Percentiles rank a stretch among this genome's conserved stretches.
These are phyloP conservation scores for Penstemon newberryi DNA, from an alignment of 257 asterid genomes.

Conservation along the genomic window DNA sequence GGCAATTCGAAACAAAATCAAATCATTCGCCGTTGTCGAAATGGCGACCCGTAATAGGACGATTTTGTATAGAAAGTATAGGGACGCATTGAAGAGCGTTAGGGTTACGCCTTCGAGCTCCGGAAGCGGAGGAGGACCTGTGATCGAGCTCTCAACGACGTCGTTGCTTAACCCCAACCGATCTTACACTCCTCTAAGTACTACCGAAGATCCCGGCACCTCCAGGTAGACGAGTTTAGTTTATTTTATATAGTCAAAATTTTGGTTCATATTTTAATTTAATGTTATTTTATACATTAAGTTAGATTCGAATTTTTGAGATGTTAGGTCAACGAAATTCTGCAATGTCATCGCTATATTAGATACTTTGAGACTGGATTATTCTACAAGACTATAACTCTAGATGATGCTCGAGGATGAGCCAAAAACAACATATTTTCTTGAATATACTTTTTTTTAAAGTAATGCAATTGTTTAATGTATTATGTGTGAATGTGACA, in stretches of 20 bases:
- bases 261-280: too few relatives aligned
- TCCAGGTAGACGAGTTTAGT: slow-evolving; percentile 39
- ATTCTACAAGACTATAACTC: too few relatives aligned
- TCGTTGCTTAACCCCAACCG: slow-evolving; percentile 74
- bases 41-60: slow-evolving; percentile 98
- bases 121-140: slow-evolving; percentile 67
- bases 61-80: slow-evolving; percentile 69
- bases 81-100: slow-evolving; percentile 92
- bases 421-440: too few relatives aligned
- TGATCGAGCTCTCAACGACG: slow-evolving; percentile 86
- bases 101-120: slow-evolving; percentile 74
- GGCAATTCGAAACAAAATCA: slow-evolving; percentile 13
- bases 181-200: slow-evolving; percentile 61
- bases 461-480: too few relatives aligned
- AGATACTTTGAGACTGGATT: too few relatives aligned
- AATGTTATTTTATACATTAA: too few relatives aligned
- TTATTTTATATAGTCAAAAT: too few relatives aligned
- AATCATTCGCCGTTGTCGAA: slow-evolving; percentile 4
- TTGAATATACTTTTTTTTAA: background rate
- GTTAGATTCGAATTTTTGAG: too few relatives aligned
- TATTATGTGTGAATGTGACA: too few relatives aligned
- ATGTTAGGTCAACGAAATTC: too few relatives aligned
- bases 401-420: too few relatives aligned
- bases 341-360: too few relatives aligned
- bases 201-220: slow-evolving; percentile 62